Evolutionary conservation across 495 filamentous ascomycete genomes (phyloP), one percentile per base, ranked within the genome.

Genomic region (Penicillium bovifimosum): DNA sequence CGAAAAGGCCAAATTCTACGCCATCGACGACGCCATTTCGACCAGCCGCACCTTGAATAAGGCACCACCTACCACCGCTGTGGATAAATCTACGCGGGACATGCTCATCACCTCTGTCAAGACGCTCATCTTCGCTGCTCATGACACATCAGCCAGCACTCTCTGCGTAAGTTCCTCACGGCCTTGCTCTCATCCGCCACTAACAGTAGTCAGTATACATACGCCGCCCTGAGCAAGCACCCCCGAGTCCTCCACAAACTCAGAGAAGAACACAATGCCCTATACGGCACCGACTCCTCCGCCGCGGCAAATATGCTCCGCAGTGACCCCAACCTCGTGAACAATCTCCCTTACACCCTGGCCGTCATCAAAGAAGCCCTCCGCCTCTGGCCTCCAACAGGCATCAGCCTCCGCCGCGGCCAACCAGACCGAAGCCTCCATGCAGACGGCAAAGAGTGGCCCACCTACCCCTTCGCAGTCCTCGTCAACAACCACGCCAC

Each of bases 361-460:
- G 77, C 76, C 1, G 66, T 80, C 0, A 71, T 82, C 51, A 78
- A 75, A 52, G 79, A 80, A 49, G 66, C 71, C 0, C 54, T 80
- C 9, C 67, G 77, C 5, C 45, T 80, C 0, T 76, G 61, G 52
- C 67, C 76, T 0, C 67, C 74, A 53, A 41, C 20, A 27, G 39
- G 39, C 39, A 1, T 41, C 3, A 41, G 39, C 24, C 26, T 32
- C 18, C 0, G 70, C 73, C 0, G 70, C 58, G 7, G 65, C 49
- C 28, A 20, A 47, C 47, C 47, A 32, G n/a, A 32, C 32, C 45
- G 27, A 20, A 33, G 31, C 16, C 41, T 14, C 40, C 32, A 3
- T 31, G 41, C 1, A 3, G 16, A 35, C 39, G 44, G 44, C 52
- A 36, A 10, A 16, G 35, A 38, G 38, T 48, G 32, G 45, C 32